A percentile compares a stretch with the other conserved stretches of the same genome.
phyloP scores from a whole-genome alignment of 164 flowering plant genomes.

The Stephania yunnanensis region DNA sequence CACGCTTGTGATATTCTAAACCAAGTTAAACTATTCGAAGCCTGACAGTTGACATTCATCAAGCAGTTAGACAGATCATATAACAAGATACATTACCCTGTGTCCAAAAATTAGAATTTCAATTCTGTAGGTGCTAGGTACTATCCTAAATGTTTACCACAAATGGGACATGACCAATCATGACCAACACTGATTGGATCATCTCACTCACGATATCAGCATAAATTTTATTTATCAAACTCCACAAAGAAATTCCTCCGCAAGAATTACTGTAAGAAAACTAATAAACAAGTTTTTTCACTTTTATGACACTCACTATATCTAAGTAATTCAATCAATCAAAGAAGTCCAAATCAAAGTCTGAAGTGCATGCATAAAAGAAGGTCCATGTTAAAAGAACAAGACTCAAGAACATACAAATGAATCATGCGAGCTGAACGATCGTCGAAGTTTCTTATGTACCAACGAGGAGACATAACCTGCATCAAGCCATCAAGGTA shows the following conservation, averaged over 20 bases:
- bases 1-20: background rate
- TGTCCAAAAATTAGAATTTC: background rate
- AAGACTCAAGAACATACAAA: slow-evolving; percentile 47
- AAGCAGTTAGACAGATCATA: background rate
- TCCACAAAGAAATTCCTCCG: background rate
- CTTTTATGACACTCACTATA: background rate
- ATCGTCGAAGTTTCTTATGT: slow-evolving; percentile 62
- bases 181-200: background rate
- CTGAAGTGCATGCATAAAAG: background rate
- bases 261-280: background rate
- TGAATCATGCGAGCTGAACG: slow-evolving; percentile 65
- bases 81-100: background rate
- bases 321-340: background rate
- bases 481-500: slow-evolving; percentile 25
- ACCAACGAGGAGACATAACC: slow-evolving; percentile 84
- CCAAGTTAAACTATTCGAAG: background rate
- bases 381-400: slow-evolving; percentile 1
- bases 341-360: background rate
- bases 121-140: background rate
- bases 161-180: background rate
- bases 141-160: background rate
- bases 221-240: background rate
- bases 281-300: background rate
- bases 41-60: background rate
- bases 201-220: background rate